A percentile compares a stretch with the other conserved stretches of the same genome.
Evolutionary conservation across 2,329 filamentous ascomycete species (phyloP).

Genomic region (Plenodomus biglobosus): DNA sequence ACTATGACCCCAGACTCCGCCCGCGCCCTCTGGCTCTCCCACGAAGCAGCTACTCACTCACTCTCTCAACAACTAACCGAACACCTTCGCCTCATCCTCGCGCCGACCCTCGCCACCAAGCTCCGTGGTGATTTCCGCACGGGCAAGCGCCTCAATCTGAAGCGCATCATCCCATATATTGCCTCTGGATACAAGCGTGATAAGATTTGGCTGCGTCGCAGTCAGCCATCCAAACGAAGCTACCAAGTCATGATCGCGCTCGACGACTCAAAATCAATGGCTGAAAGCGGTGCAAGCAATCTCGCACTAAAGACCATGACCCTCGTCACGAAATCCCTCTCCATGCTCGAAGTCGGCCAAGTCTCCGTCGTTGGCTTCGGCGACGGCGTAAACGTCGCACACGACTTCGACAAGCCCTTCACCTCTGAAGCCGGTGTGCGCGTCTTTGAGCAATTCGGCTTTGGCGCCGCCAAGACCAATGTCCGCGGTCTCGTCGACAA

Average conservation of each 20-base stretch:
- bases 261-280: slow-evolving; percentile 94
- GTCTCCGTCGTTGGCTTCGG: slow-evolving; percentile 92
- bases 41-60: slow-evolving; percentile 80
- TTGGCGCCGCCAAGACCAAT: slow-evolving; percentile 83
- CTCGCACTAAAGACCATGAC: slow-evolving; percentile 93
- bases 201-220: slow-evolving; percentile 99
- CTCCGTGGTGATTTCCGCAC: slow-evolving; percentile 96
- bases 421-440: slow-evolving; percentile 78
- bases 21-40: slow-evolving; percentile 77
- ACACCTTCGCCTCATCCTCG: slow-evolving; percentile 91
- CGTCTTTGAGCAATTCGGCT: slow-evolving; percentile 81
- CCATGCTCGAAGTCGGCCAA: slow-evolving; percentile 92
- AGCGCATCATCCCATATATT: slow-evolving; percentile 99
- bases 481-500: slow-evolving; percentile 75
- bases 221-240: slow-evolving; percentile 84
- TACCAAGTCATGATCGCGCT: slow-evolving; percentile 98
- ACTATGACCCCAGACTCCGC: slow-evolving; percentile 58
- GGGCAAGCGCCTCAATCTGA: slow-evolving; percentile 97
- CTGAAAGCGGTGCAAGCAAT: slow-evolving; percentile 72
- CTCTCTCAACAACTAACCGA: slow-evolving; percentile 89
- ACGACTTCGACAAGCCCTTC: slow-evolving; percentile 82
- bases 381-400: slow-evolving; percentile 76
- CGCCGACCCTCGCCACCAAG: slow-evolving; percentile 91
- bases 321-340: slow-evolving; percentile 81
- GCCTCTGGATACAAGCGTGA: slow-evolving; percentile 97